Conservation (phyloP, 169 alveolate species). For the Cryptosporidium sp. region DNA sequence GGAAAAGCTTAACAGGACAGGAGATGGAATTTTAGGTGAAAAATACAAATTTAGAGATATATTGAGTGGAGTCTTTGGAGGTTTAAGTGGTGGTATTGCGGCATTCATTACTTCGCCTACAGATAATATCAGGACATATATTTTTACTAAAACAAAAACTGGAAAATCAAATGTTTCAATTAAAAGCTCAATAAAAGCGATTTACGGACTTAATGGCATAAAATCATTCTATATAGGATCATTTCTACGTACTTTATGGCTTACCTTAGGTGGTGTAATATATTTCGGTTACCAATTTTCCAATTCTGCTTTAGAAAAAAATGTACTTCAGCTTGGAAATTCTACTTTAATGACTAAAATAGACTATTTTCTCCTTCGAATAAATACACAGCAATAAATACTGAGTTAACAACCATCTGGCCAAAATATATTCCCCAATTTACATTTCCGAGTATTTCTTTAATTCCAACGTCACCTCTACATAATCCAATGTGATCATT, state of each 20-base stretch:
- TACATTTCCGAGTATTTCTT: constrained; percentile 52
- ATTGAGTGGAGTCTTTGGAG: not conserved
- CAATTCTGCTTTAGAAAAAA: not conserved
- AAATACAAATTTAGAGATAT: not conserved
- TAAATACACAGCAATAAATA: constrained; percentile 33
- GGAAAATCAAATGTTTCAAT: not conserved
- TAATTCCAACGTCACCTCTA: constrained; percentile 40
- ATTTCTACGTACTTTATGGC: not conserved
- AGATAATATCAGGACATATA: not conserved
- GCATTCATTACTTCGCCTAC: not conserved
- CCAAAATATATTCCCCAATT: constrained; percentile 69
- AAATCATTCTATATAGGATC: not conserved
- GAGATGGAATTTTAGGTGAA: not conserved
- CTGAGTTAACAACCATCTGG: constrained; percentile 27
- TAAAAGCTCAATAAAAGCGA: not conserved
- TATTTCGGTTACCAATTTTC: not conserved
- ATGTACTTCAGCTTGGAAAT: not conserved
- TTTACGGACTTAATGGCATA: not conserved
- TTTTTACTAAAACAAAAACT: not conserved
- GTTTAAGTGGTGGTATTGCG: not conserved
- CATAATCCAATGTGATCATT: constrained; percentile 43
- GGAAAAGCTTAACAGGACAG: not conserved
- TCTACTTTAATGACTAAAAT: not conserved
- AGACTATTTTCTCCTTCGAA: constrained; percentile 8
- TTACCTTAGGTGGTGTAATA: not conserved